phyloP scores from a whole-genome alignment of 176 grass and related monocot species.

The Bolboschoenus planiculmis region DNA sequence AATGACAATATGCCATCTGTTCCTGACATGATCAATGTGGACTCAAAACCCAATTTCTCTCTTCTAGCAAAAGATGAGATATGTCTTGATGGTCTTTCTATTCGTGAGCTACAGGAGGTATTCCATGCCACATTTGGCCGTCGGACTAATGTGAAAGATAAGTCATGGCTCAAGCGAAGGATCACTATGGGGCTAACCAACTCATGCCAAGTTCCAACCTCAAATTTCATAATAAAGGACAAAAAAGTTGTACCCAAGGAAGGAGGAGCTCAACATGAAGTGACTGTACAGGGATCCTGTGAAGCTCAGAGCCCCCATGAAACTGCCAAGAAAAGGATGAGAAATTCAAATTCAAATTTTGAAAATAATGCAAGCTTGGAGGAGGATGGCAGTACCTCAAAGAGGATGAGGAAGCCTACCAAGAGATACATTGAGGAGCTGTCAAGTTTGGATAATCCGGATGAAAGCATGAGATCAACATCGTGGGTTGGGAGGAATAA shows the following conservation, averaged over 20 bases:
- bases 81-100: slow-evolving; percentile 78
- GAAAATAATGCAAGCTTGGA: slow-evolving; percentile 8
- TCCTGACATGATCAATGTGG: slow-evolving; percentile 40
- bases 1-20: slow-evolving; percentile 27
- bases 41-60: slow-evolving; percentile 76
- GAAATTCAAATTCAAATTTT: slow-evolving; percentile 13
- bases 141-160: slow-evolving; percentile 93
- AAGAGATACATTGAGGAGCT: slow-evolving; percentile 97
- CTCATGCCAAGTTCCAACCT: slow-evolving; percentile 77
- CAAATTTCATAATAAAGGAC: slow-evolving; percentile 69
- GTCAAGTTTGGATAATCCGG: slow-evolving; percentile 48
- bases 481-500: slow-evolving; percentile 35
- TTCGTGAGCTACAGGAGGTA: slow-evolving; percentile 93
- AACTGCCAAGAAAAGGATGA: slow-evolving; percentile 44
- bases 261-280: slow-evolving; percentile 30
- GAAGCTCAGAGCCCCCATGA: slow-evolving; percentile 35
- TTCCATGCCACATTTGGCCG: slow-evolving; percentile 91
- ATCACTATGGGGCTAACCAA: slow-evolving; percentile 92
- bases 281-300: slow-evolving; percentile 23
- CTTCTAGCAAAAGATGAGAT: slow-evolving; percentile 60
- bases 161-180: slow-evolving; percentile 94
- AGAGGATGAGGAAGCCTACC: slow-evolving; percentile 90
- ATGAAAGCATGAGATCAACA: slow-evolving; percentile 36
- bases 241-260: slow-evolving; percentile 49
- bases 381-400: slow-evolving; percentile 30